Evolutionary conservation across 208 protist genomes (phyloP).

Genomic region (Naegleria fowleri): DNA sequence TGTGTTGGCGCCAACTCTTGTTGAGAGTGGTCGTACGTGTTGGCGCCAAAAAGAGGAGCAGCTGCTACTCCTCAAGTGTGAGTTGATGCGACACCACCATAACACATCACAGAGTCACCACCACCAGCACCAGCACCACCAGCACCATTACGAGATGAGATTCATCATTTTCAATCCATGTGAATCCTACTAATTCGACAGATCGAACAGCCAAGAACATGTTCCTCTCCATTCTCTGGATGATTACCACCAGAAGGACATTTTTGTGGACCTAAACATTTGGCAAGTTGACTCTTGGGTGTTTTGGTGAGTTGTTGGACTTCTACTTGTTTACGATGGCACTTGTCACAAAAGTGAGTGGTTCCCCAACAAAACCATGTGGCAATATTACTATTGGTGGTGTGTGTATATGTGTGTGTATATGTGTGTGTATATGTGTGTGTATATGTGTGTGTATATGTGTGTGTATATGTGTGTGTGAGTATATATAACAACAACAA

Average conservation of each 20-base stretch:
- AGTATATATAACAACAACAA: no score
- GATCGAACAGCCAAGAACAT: not conserved
- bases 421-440: not conserved
- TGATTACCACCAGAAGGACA: constrained; percentile 3
- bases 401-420: constrained; percentile 30
- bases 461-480: no score
- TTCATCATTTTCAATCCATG: no score
- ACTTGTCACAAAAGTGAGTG: constrained; percentile 48
- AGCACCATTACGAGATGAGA: no score
- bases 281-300: not conserved
- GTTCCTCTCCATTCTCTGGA: constrained; percentile 6
- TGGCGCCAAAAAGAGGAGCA: no score
- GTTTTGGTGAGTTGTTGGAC: not conserved
- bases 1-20: no score
- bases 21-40: no score
- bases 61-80: no score
- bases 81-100: no score
- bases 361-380: constrained; percentile 42
- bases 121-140: no score
- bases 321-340: constrained; percentile 32
- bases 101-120: no score
- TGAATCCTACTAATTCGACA: not conserved
- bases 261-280: not conserved
- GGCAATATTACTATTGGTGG: constrained; percentile 31
- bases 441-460: no score